Evolutionary conservation across 257 asterid species (phyloP).

Genomic region (Rubia yunnanensis): DNA sequence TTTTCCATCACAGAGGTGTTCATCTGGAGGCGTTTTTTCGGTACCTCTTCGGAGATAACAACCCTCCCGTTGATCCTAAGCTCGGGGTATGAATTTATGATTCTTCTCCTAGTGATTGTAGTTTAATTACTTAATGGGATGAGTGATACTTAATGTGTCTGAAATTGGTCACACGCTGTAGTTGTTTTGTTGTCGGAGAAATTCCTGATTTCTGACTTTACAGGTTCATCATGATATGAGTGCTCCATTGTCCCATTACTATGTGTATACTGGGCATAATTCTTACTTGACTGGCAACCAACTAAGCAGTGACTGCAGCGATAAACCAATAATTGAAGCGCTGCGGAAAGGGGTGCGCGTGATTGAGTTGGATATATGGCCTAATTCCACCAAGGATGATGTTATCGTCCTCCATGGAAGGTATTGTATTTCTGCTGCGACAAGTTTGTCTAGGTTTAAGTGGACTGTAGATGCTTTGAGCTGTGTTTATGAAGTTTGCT

Average conservation of each 20-base stretch:
- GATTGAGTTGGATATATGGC: slow-evolving; percentile 77
- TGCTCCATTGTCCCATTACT: slow-evolving; percentile 69
- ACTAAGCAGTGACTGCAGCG: slow-evolving; percentile 65
- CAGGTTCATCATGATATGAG: slow-evolving; percentile 77
- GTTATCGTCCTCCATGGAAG: slow-evolving; percentile 71
- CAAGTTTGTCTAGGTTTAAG: neutral
- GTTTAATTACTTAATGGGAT: neutral
- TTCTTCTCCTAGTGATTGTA: neutral
- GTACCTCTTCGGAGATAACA: slow-evolving; percentile 44
- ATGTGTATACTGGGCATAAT: slow-evolving; percentile 66
- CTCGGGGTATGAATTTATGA: slow-evolving; percentile 52
- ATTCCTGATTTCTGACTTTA: slow-evolving; percentile 10
- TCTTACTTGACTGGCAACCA: slow-evolving; percentile 80
- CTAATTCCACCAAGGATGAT: slow-evolving; percentile 53
- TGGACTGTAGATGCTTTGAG: neutral
- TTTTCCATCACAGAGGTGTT: slow-evolving; percentile 43
- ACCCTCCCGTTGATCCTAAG: slow-evolving; percentile 48
- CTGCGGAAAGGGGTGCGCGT: slow-evolving; percentile 55
- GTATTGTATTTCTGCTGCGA: slow-evolving; percentile 22
- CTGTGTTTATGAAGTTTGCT: neutral
- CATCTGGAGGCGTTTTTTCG: slow-evolving; percentile 42
- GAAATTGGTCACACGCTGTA: neutral
- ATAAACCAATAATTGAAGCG: slow-evolving; percentile 46
- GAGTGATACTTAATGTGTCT: neutral
- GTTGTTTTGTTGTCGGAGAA: neutral